These are phyloP conservation scores for Colletotrichum melonis DNA, from an alignment of 2,329 filamentous ascomycete genomes.

Conservation along the genomic window DNA sequence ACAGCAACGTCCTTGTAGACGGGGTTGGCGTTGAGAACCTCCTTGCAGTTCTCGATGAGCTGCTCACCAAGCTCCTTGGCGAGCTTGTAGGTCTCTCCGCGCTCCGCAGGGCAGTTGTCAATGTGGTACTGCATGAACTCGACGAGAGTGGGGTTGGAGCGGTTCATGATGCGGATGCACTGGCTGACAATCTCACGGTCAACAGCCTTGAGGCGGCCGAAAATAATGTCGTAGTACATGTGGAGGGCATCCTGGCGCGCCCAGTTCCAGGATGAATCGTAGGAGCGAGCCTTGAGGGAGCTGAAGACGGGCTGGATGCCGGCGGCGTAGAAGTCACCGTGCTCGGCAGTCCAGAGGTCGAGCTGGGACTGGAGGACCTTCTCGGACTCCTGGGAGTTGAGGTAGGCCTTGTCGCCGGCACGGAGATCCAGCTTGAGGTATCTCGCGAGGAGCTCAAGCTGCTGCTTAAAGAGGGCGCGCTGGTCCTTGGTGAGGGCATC, in stretches of 20 bases:
- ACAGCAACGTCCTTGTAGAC: slow-evolving; percentile 96
- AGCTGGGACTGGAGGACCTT: slow-evolving; percentile 91
- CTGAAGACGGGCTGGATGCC: slow-evolving; percentile 97
- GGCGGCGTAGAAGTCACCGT: slow-evolving; percentile 94
- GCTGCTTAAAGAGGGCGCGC: slow-evolving; percentile 95
- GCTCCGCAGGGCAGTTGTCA: slow-evolving; percentile 96
- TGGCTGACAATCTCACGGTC: slow-evolving; percentile 98
- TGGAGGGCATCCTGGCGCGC: slow-evolving; percentile 94
- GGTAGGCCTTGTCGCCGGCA: slow-evolving; percentile 93
- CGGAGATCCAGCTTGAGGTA: slow-evolving; percentile 98
- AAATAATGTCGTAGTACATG: slow-evolving; percentile 99
- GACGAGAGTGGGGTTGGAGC: slow-evolving; percentile 92
- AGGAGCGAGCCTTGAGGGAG: slow-evolving; percentile 91
- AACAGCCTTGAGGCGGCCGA: slow-evolving; percentile 90
- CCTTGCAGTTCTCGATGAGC: slow-evolving; percentile 97
- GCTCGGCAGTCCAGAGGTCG: slow-evolving; percentile 94
- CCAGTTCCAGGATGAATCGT: slow-evolving; percentile 99
- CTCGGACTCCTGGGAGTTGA: slow-evolving; percentile 86
- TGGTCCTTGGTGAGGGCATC: slow-evolving; percentile 98
- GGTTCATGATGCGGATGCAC: slow-evolving; percentile 99
- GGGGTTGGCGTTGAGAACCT: slow-evolving; percentile 84
- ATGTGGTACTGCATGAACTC: slow-evolving; percentile 99
- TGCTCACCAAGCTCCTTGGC: slow-evolving; percentile 93
- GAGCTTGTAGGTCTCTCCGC: slow-evolving; percentile 97
- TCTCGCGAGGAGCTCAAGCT: slow-evolving; percentile 92